A percentile compares a stretch with the other conserved stretches of the same genome.
Evolutionary conservation across 1,284 basidiomycete genomes (phyloP).

Genomic region (Ganoderma resinaceum): DNA sequence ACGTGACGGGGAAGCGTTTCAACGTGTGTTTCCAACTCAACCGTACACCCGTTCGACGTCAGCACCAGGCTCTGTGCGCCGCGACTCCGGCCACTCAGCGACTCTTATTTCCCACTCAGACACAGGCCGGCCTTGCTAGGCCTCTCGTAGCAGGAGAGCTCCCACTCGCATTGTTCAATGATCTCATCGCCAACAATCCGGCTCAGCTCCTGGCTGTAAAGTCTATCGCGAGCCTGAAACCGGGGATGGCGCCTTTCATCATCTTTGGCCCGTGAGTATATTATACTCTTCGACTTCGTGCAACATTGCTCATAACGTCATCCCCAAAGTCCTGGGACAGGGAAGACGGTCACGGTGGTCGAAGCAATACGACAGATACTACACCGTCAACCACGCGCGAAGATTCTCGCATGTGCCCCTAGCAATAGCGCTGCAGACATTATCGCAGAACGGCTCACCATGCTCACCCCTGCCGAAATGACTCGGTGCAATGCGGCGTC

Average conservation of each 20-base stretch:
- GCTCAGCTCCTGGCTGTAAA: constrained; percentile 62
- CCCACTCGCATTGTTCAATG: constrained; percentile 45
- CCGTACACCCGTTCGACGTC: constrained; percentile 56
- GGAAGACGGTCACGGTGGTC: constrained; percentile 73
- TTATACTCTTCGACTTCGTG: neutral
- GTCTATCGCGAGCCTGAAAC: constrained; percentile 52
- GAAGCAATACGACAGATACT: constrained; percentile 70
- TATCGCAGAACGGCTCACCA: constrained; percentile 58
- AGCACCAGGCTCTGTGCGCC: constrained; percentile 63
- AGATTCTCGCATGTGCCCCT: constrained; percentile 69
- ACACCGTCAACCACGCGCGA: constrained; percentile 46
- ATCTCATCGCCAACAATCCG: constrained; percentile 52
- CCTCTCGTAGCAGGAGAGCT: constrained; percentile 26
- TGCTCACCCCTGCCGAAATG: constrained; percentile 47
- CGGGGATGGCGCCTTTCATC: constrained; percentile 62
- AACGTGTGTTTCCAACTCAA: constrained; percentile 64
- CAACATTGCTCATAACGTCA: neutral
- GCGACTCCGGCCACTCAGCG: constrained; percentile 45
- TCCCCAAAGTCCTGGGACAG: constrained; percentile 61
- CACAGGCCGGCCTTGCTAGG: constrained; percentile 36
- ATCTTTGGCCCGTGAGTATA: constrained; percentile 70
- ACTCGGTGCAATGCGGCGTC: constrained; percentile 74
- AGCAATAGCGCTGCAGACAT: constrained; percentile 71
- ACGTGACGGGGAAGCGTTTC: constrained; percentile 42
- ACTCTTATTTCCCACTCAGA: constrained; percentile 49